Conservation (phyloP, 2,329 filamentous ascomycete species). For the Decorospora gaudefroyi region DNA sequence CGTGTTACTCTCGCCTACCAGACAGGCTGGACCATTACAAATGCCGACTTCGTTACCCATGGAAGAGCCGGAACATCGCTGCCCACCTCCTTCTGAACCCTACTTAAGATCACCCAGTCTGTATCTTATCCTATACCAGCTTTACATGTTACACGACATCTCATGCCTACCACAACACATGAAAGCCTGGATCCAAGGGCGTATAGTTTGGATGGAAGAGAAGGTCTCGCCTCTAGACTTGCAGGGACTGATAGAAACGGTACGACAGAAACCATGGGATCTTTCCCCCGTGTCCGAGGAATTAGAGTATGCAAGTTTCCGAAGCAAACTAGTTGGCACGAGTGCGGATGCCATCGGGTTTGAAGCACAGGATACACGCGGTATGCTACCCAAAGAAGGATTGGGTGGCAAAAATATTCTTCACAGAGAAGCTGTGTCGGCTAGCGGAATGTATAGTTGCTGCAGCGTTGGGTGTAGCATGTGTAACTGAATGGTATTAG, state of each 20-base stretch:
- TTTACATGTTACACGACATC: slow-evolving; percentile 21
- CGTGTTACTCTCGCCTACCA: not conserved
- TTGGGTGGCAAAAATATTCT: not conserved
- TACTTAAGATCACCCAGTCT: slow-evolving; percentile 13
- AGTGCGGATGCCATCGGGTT: too few relatives aligned
- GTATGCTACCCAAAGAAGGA: not conserved
- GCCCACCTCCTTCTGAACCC: not conserved
- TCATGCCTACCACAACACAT: slow-evolving; percentile 15
- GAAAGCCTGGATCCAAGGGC: slow-evolving; percentile 21
- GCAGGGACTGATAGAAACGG: slow-evolving; percentile 16
- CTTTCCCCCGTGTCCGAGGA: slow-evolving; percentile 10
- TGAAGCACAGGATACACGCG: too few relatives aligned
- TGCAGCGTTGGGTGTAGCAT: not conserved
- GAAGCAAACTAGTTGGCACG: too few relatives aligned
- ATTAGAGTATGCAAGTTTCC: slow-evolving; percentile 6
- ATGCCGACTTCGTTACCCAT: not conserved
- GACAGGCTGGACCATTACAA: not conserved
- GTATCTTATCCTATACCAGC: slow-evolving; percentile 30
- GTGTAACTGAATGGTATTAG: not conserved
- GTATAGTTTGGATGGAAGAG: slow-evolving; percentile 23
- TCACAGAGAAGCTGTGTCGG: not conserved
- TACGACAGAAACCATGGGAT: slow-evolving; percentile 12
- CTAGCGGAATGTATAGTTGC: not conserved
- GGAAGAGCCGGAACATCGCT: not conserved
- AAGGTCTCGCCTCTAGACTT: slow-evolving; percentile 19